Base-by-base conservation (phyloP, 805 yeast genomes). In the Wickerhamomyces xylosicus region DNA sequence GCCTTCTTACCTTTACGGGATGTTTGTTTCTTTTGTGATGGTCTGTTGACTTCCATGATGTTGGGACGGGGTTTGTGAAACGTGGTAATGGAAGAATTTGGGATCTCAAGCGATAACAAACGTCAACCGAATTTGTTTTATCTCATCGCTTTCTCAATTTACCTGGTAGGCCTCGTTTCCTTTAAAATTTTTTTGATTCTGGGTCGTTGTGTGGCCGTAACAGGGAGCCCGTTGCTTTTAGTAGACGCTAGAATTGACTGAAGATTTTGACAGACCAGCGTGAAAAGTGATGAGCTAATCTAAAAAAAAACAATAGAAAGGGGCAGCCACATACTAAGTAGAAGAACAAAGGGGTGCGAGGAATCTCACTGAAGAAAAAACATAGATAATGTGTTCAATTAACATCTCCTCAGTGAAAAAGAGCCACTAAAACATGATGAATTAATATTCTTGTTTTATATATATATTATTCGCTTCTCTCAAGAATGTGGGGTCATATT, bases 1-100 rank as follows among this genome's bases (percentile, higher is more conserved):
- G 95, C 78, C 57, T 73, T 80, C 70, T 85, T 90, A 34, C 95
- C 95, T 66, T 92, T 92, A 54, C 97, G 72, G 7, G 96, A 86
- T 4, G 82, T 54, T 61, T 89, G 96, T 34, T 64, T 64, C 48
- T 67, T 70, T 48, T 72, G 77, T 18, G 74, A 57, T 13, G 89
- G 85, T 58, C 77, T 69, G 38, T 62, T 60, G 4, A 61, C 46
- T 44, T 62, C 66, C 68, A 60, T 48, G 20, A 3, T 34, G 28
- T 21, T 7, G 9, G 25, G 25, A 21, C 10, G 8, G 16, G 9
- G 13, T 13, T 22, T 22, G 9, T 22, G 13, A 22, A 22, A 9
- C 28, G 13, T 9, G 9, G 13, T 9, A 22, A 22, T 22, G 13
- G 9, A 22, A 22, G 9, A 22, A 13, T 22, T 22, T 22, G 28